These are phyloP conservation scores for Colletotrichum sp. DNA, from an alignment of 2,329 filamentous ascomycete genomes.

Conservation along the genomic window DNA sequence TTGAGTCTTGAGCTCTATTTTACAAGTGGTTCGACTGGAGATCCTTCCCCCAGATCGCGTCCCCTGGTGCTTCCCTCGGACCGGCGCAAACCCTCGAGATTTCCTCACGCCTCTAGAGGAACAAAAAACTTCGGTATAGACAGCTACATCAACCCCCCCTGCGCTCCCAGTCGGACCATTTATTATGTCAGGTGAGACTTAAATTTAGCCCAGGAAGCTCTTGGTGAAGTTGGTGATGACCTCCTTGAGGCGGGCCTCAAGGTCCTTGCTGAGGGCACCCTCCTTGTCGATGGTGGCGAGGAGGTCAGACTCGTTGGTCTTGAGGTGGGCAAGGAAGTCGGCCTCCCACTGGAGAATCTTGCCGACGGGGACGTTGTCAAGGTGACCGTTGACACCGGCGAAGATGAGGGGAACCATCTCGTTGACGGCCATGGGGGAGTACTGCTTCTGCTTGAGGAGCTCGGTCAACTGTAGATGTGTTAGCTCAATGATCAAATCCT, in stretches of 20 bases:
- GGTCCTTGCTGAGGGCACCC: slow-evolving; percentile 93
- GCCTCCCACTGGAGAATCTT: slow-evolving; percentile 95
- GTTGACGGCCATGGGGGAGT: slow-evolving; percentile 97
- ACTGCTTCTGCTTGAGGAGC: slow-evolving; percentile 99
- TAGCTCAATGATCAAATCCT: neutral
- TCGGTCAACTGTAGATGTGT: slow-evolving; percentile 72
- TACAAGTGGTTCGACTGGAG: slow-evolving; percentile 62
- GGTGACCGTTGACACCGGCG: slow-evolving; percentile 97
- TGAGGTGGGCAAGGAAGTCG: slow-evolving; percentile 92
- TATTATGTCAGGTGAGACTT: slow-evolving; percentile 33
- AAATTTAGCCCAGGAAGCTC: slow-evolving; percentile 75
- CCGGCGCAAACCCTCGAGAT: slow-evolving; percentile 49
- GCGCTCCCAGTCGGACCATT: slow-evolving; percentile 28
- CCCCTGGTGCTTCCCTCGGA: slow-evolving; percentile 42
- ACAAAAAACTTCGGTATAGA: slow-evolving; percentile 57
- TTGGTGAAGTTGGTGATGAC: slow-evolving; percentile 85
- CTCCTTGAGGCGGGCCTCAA: slow-evolving; percentile 83
- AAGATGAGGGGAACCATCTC: slow-evolving; percentile 99
- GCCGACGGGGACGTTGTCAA: slow-evolving; percentile 86
- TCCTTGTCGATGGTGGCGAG: slow-evolving; percentile 91
- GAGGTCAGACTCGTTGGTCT: slow-evolving; percentile 86
- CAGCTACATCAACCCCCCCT: slow-evolving; percentile 41
- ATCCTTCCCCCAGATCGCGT: slow-evolving; percentile 39
- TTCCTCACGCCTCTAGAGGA: slow-evolving; percentile 51
- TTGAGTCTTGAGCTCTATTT: slow-evolving; percentile 69